These are phyloP conservation scores for Prunus padus DNA, from an alignment of 306 rosid genomes.

Conservation along the genomic window DNA sequence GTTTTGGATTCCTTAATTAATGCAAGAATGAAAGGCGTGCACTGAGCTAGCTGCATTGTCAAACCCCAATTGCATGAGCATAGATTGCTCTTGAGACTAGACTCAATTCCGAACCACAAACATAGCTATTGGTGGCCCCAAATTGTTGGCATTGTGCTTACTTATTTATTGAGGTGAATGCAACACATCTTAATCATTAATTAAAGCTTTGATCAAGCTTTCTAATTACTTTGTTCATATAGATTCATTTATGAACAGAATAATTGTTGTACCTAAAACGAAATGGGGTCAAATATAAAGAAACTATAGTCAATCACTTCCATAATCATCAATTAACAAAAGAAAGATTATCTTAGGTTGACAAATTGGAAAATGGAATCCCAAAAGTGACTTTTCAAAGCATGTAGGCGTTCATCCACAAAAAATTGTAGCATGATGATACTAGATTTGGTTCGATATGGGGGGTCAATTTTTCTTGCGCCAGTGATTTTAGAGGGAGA, in stretches of 20 bases:
- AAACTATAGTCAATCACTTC: constrained; percentile 27
- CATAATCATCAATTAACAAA: constrained; percentile 25
- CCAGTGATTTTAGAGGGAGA: constrained; percentile 26
- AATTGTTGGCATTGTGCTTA: not conserved
- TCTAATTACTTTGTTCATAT: not conserved
- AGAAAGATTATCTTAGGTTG: constrained; percentile 32
- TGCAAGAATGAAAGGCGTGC: constrained; percentile 17
- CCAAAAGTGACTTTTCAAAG: constrained; percentile 10
- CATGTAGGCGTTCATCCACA: constrained; percentile 33
- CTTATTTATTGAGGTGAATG: not conserved
- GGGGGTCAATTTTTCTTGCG: constrained; percentile 38
- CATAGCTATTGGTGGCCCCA: not conserved
- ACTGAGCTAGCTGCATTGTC: constrained; percentile 2
- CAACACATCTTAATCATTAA: not conserved
- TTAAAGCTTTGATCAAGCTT: not conserved
- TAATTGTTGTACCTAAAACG: constrained; percentile 7
- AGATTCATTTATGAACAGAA: not conserved
- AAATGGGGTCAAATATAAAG: constrained; percentile 16
- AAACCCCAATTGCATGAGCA: constrained; percentile 15
- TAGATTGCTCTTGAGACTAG: constrained; percentile 9
- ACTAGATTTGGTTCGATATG: constrained; percentile 63
- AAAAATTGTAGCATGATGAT: constrained; percentile 46
- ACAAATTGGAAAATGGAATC: constrained; percentile 36
- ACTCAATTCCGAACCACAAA: not conserved
- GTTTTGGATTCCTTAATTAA: constrained; percentile 23